A percentile compares a stretch with the other conserved stretches of the same genome.
Conservation (phyloP, 306 rosid species). For the Dalbergia cochinchinensis region DNA sequence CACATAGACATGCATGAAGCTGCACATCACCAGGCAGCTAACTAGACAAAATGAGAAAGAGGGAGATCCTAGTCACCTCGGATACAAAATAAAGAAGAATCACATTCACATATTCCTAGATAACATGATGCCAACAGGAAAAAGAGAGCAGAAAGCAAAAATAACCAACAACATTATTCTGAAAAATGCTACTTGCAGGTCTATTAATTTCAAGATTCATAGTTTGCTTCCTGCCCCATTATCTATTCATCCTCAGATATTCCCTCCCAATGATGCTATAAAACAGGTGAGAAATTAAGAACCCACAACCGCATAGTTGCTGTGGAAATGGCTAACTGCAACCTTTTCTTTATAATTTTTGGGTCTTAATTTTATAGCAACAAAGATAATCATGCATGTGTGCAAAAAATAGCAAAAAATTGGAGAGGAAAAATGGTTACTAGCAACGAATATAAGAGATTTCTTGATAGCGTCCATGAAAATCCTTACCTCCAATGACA, state of each 20-base stretch:
- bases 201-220: slow-evolving; percentile 10
- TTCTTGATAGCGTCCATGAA: slow-evolving; percentile 24
- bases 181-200: neutral
- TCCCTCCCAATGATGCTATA: slow-evolving; percentile 11
- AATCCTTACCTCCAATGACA: slow-evolving; percentile 84
- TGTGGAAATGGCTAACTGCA: slow-evolving; percentile 28
- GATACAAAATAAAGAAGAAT: neutral
- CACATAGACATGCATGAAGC: slow-evolving; percentile 6
- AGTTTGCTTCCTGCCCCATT: neutral
- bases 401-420: slow-evolving; percentile 2
- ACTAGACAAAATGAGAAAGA: neutral
- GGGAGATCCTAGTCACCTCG: neutral
- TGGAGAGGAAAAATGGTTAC: slow-evolving; percentile 36
- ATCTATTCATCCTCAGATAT: slow-evolving; percentile 8
- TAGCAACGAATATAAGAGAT: slow-evolving; percentile 31
- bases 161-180: too few species aligned
- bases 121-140: slow-evolving; percentile 1
- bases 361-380: slow-evolving; percentile 25
- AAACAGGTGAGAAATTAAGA: slow-evolving; percentile 22
- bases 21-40: slow-evolving; percentile 23
- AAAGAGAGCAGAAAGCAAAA: neutral
- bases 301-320: slow-evolving; percentile 22
- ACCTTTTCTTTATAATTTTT: slow-evolving; percentile 3
- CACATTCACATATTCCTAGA: neutral
- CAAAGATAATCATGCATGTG: neutral